Evolutionary conservation across 208 protist species (phyloP), one percentile per base, ranked within the genome.

Genomic region (Wallacemonas sp.): DNA sequence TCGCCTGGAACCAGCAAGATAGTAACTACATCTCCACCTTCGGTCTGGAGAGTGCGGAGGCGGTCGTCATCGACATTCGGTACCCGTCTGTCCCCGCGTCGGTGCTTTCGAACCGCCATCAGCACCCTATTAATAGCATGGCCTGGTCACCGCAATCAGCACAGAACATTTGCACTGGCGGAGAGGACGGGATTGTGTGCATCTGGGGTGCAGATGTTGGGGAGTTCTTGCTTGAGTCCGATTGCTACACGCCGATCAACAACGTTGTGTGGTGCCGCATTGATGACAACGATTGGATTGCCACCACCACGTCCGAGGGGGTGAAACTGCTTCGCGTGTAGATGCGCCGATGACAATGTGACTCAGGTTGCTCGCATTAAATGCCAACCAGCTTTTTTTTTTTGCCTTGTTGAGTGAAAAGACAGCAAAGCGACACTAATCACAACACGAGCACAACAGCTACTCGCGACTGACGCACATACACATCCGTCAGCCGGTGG

Each of bases 1-100:
- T 99, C 5, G 89, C 85, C 30, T 99, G 98, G 97, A 99, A 99
- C 72, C 97, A 98, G 60, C 89, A 98, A 50, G 98, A 99, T 66
- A 73, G 83, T 17, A 99, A 98, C 71, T 99, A 98, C 76, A 74
- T 99, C 4, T 94, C 97, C 30, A 98, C 97, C 0, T 89, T 99
- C 53, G 80, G 91, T 53, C 93, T 99, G 64, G 98, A 99, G 60
- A 88, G 71, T 24, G 57, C 74, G 27, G 88, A 98, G 27, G 93
- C 98, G 17, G 85, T 98, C 10, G 92, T 99, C 22, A 87, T 99
- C 32, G 98, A 99, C 75, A 98, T 98, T 64, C 83, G 93, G 22
- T 90, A 92, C 44, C 93, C 95, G 1, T 84, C 89, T 8, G 74
- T 96, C 9, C 87, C 93, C 1, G 89, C 92, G n/a, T 92, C 84